These are phyloP conservation scores for Dendrocalamus latiflorus DNA, from an alignment of 202 grass and related monocot species.

Conservation along the genomic window DNA sequence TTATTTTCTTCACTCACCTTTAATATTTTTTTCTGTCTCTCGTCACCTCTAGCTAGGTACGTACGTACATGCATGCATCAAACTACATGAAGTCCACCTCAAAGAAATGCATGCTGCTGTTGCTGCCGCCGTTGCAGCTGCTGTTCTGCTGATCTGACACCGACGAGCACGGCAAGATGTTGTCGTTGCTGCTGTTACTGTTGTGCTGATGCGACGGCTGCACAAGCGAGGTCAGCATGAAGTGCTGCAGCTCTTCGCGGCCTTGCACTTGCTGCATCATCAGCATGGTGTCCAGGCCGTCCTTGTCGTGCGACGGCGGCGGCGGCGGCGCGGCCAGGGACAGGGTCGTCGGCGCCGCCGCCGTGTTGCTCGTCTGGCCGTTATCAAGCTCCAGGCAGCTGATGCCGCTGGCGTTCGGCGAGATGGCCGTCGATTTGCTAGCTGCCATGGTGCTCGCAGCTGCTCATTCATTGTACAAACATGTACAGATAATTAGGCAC, in stretches of 20 bases:
- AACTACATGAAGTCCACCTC: slow-evolving; percentile 49
- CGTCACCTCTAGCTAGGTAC: neutral
- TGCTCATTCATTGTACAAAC: neutral
- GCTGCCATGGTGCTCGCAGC: slow-evolving; percentile 27
- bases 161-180: slow-evolving; percentile 39
- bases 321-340: slow-evolving; percentile 10
- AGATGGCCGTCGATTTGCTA: slow-evolving; percentile 37
- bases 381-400: slow-evolving; percentile 48
- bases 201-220: neutral
- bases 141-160: slow-evolving; percentile 34
- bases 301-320: neutral
- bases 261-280: slow-evolving; percentile 2
- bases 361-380: slow-evolving; percentile 36
- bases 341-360: slow-evolving; percentile 39
- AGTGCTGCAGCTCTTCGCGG: neutral
- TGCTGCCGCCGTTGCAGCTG: slow-evolving; percentile 24
- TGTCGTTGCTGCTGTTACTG: neutral
- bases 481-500: neutral
- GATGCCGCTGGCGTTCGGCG: slow-evolving; percentile 38
- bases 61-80: neutral
- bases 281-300: slow-evolving; percentile 30
- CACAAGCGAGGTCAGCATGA: slow-evolving; percentile 14
- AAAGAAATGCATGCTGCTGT: slow-evolving; percentile 37
- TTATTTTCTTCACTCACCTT: neutral
- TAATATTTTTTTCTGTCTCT: neutral